Conservation (phyloP, 495 filamentous ascomycete species). For the Acidomyces sp. region DNA sequence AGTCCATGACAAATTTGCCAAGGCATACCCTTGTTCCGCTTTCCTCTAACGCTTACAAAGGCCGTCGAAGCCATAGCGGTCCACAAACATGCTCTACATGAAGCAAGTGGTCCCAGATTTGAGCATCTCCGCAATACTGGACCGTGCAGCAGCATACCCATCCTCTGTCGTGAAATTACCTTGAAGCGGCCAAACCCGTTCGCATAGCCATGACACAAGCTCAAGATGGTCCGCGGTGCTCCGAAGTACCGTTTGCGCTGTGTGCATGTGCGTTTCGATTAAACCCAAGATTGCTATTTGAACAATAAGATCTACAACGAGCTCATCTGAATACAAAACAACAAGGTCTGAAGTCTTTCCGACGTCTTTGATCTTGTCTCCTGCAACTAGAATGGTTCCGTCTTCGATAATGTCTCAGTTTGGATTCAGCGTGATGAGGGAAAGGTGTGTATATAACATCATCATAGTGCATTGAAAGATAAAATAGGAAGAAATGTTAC, state of each 20-base stretch:
- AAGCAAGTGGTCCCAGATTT: conserved; percentile 16
- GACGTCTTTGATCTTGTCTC: conserved; percentile 31
- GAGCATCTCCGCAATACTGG: conserved; percentile 17
- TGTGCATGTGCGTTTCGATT: conserved; percentile 16
- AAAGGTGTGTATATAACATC: conserved; percentile 25
- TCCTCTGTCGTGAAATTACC: conserved; percentile 19
- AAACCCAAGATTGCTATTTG: conserved; percentile 15
- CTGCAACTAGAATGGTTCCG: conserved; percentile 33
- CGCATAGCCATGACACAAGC: conserved; percentile 17
- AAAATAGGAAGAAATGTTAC: too few species aligned
- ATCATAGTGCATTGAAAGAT: background rate
- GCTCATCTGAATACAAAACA: conserved; percentile 8
- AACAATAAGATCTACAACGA: conserved; percentile 4
- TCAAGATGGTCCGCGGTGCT: conserved; percentile 17
- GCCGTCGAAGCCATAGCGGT: conserved; percentile 18
- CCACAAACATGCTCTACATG: conserved; percentile 19
- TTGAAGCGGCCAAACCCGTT: conserved; percentile 17
- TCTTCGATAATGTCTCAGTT: conserved; percentile 34
- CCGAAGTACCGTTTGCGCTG: conserved; percentile 14
- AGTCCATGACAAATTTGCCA: conserved; percentile 20
- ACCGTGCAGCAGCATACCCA: conserved; percentile 14
- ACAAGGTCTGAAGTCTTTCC: conserved; percentile 28
- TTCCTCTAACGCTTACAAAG: conserved; percentile 13
- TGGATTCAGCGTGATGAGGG: conserved; percentile 36
- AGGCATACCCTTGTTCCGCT: conserved; percentile 15